Conservation (phyloP, 495 filamentous ascomycete species). For the Xanthoparmelia taractica region DNA sequence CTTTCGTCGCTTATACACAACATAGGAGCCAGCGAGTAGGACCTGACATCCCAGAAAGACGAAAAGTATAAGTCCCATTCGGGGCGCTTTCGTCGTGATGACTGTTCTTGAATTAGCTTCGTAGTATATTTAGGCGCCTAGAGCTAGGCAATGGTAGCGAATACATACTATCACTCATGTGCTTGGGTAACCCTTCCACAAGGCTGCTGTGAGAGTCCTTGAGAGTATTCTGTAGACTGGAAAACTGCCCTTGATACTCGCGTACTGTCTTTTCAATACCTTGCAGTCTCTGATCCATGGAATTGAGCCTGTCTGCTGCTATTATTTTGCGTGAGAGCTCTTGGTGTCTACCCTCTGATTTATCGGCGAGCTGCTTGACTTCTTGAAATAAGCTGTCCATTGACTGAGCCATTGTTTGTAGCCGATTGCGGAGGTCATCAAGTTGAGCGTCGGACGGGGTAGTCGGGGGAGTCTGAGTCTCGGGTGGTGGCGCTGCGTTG, state of each 20-base stretch:
- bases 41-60: slow-evolving; percentile 70
- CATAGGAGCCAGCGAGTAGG: slow-evolving; percentile 58
- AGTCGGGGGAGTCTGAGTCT: slow-evolving; percentile 44
- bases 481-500: slow-evolving; percentile 27
- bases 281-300: slow-evolving; percentile 46
- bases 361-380: slow-evolving; percentile 38
- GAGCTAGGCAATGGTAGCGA: background rate
- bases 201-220: slow-evolving; percentile 63
- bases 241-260: slow-evolving; percentile 63
- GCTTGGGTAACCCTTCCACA: slow-evolving; percentile 49
- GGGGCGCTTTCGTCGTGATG: slow-evolving; percentile 50
- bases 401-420: slow-evolving; percentile 68
- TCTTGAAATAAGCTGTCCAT: slow-evolving; percentile 61
- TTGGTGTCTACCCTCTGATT: slow-evolving; percentile 49
- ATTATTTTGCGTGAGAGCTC: slow-evolving; percentile 44
- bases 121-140: background rate
- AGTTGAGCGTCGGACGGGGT: slow-evolving; percentile 54
- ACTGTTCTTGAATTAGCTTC: slow-evolving; percentile 34
- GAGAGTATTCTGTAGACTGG: slow-evolving; percentile 63
- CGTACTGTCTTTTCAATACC: slow-evolving; percentile 54
- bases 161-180: slow-evolving; percentile 38
- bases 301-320: slow-evolving; percentile 46
- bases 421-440: slow-evolving; percentile 68
- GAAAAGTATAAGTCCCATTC: slow-evolving; percentile 66
- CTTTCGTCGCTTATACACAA: slow-evolving; percentile 75